These are phyloP conservation scores for Saccharomyces jurei DNA, from an alignment of 805 yeast species.

Conservation along the genomic window DNA sequence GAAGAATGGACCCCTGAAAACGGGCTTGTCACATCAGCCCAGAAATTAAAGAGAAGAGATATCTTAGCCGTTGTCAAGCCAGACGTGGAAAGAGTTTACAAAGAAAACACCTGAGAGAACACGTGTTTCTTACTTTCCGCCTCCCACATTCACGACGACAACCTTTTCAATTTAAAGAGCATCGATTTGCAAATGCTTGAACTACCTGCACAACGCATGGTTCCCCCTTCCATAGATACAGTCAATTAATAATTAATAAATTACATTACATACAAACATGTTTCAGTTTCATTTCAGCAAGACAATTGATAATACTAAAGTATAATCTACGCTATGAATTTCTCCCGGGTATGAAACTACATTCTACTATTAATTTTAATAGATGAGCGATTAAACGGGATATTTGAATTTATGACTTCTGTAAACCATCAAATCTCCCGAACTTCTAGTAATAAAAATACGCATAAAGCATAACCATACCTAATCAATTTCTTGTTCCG, in stretches of 20 bases:
- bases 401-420: conserved; percentile 24
- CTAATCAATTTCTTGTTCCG: background rate
- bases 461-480: background rate
- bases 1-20: conserved; percentile 98
- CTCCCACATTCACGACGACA: background rate
- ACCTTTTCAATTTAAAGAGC: background rate
- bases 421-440: conserved; percentile 4
- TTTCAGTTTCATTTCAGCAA: background rate
- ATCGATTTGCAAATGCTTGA: background rate
- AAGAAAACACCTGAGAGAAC: background rate
- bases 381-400: conserved; percentile 38
- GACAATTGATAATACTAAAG: background rate
- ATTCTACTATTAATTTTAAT: conserved; percentile 30
- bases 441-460: conserved; percentile 7
- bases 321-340: conserved; percentile 8
- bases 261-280: background rate
- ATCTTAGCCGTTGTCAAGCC: conserved; percentile 63
- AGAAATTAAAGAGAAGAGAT: conserved; percentile 89
- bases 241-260: background rate
- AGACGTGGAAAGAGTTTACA: conserved; percentile 59
- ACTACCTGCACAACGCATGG: background rate
- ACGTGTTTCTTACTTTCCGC: background rate
- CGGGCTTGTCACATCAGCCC: conserved; percentile 92
- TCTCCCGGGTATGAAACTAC: conserved; percentile 36
- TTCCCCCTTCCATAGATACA: background rate